phyloP scores from a whole-genome alignment of 768 basidiomycete species.

The Rickenella mellea region DNA sequence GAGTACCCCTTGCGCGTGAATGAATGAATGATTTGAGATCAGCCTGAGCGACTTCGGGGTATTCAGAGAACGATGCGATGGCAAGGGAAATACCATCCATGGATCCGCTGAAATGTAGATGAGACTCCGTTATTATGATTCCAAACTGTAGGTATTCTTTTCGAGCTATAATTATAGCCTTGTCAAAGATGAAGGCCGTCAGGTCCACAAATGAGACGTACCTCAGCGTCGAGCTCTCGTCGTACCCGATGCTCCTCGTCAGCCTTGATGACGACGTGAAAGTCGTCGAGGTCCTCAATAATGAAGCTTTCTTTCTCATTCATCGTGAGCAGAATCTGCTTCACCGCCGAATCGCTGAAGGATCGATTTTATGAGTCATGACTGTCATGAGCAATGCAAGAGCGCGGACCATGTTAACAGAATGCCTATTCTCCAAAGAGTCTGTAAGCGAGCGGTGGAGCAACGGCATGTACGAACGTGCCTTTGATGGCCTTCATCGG shows the following conservation, averaged over 20 bases:
- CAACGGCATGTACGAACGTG: conserved; percentile 15
- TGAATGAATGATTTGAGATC: too few species aligned
- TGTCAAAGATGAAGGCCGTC: background rate
- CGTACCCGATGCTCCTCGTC: conserved; percentile 72
- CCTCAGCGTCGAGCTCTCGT: conserved; percentile 69
- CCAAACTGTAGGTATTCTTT: conserved; percentile 78
- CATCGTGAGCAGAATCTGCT: conserved; percentile 76
- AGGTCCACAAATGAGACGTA: conserved; percentile 19
- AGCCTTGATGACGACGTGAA: conserved; percentile 74
- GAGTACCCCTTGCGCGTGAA: too few species aligned
- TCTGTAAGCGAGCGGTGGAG: conserved; percentile 5
- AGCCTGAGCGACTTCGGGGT: too few species aligned
- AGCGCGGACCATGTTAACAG: conserved; percentile 71
- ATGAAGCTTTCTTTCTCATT: conserved; percentile 76
- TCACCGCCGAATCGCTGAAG: conserved; percentile 76
- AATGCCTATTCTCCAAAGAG: conserved; percentile 31
- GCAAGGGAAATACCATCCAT: too few species aligned
- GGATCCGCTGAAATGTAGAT: too few species aligned
- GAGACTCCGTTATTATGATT: conserved; percentile 20
- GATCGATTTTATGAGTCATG: background rate
- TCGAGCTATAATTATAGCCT: conserved; percentile 44
- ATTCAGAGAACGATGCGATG: too few species aligned
- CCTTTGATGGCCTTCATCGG: conserved; percentile 61
- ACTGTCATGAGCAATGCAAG: too few species aligned
- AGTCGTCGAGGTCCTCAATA: conserved; percentile 80